Base-by-base conservation (phyloP, 2,329 filamentous ascomycete genomes). In the Colletotrichum camelliae region DNA sequence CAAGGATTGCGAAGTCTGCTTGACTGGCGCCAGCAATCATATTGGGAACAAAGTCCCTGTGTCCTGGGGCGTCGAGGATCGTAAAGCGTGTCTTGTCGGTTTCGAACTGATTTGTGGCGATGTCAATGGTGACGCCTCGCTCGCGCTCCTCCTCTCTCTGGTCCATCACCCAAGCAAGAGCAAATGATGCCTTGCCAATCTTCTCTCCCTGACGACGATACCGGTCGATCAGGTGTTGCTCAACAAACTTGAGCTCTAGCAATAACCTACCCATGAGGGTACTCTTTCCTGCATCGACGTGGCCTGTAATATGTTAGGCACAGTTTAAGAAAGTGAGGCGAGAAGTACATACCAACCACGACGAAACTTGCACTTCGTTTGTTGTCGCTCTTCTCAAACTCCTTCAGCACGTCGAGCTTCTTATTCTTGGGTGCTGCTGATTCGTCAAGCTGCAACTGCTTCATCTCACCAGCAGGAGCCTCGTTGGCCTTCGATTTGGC, bases 11-110 rank as follows among this genome's bases (percentile, higher is more conserved):
- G 84, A 98, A 97, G 83, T 99, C 97, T 12, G 97, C 97, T 85
- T 98, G 96, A 75, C 95, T 97, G 5, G 96, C 96, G 16, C 97
- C 97, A 3, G 96, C 96, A 83, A 99, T 98, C 97, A 99, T 99
- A 84, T 98, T 99, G 1, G 97, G 97, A 24, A 99, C 96, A 82
- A 98, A 99, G 83, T 99, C 97, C 76, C 93, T 91, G 84, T 99
- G 97, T 0, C 97, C 97, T 0, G 97, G 97, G 0, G 97, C 96
- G 83, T 99, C 97, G 6, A 99, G 89, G 61, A 99, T 98, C 2
- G 97, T 98, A 81, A 98, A 98, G 13, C 90, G 91, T 0, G 95
- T 97, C 67, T 90, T 94, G 2, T 95, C 93, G 0, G 97, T 99
- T 82, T 97, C 95, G 81, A 99, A 99, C 78, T 96, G 93, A 82